Evolutionary conservation across 768 basidiomycete genomes (phyloP).

Genomic region (Auricularia heimuer): DNA sequence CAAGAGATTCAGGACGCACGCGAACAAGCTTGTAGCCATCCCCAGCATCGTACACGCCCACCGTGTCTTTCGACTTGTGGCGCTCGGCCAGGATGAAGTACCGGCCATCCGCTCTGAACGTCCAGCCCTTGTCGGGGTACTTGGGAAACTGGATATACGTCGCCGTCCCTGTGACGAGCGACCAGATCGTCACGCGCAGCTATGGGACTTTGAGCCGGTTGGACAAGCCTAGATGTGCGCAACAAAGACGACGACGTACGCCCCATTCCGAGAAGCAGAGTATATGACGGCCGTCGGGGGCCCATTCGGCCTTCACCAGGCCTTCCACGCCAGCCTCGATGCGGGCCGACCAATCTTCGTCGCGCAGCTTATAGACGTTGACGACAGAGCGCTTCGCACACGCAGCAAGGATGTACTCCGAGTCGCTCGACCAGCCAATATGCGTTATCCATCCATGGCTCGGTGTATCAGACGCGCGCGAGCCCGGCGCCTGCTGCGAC

Average conservation of each 20-base stretch:
- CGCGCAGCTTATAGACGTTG: conserved; percentile 67
- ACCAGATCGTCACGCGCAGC: conserved; percentile 85
- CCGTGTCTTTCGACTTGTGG: conserved; percentile 80
- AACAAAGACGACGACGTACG: conserved; percentile 40
- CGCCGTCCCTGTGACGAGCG: conserved; percentile 60
- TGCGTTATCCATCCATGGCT: conserved; percentile 51
- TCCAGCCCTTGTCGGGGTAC: conserved; percentile 72
- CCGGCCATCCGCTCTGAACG: conserved; percentile 69
- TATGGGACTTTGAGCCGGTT: conserved; percentile 20
- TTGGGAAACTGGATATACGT: conserved; percentile 81
- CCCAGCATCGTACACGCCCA: conserved; percentile 72
- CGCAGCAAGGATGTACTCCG: conserved; percentile 75
- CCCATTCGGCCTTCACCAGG: conserved; percentile 83
- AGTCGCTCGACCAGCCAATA: conserved; percentile 79
- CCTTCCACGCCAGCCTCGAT: conserved; percentile 81
- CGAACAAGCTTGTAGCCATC: conserved; percentile 64
- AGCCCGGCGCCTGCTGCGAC: conserved; percentile 19
- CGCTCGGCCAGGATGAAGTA: conserved; percentile 83
- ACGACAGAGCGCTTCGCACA: conserved; percentile 63
- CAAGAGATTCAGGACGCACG: conserved; percentile 30
- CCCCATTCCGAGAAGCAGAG: conserved; percentile 92
- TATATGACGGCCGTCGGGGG: conserved; percentile 70
- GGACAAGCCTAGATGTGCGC: conserved; percentile 1
- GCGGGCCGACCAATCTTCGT: conserved; percentile 67
- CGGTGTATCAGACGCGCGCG: conserved; percentile 11